A percentile compares a stretch with the other conserved stretches of the same genome.
These are phyloP conservation scores for Xylariaceae sp. DNA, from an alignment of 2,329 filamentous ascomycete species.

Conservation along the genomic window DNA sequence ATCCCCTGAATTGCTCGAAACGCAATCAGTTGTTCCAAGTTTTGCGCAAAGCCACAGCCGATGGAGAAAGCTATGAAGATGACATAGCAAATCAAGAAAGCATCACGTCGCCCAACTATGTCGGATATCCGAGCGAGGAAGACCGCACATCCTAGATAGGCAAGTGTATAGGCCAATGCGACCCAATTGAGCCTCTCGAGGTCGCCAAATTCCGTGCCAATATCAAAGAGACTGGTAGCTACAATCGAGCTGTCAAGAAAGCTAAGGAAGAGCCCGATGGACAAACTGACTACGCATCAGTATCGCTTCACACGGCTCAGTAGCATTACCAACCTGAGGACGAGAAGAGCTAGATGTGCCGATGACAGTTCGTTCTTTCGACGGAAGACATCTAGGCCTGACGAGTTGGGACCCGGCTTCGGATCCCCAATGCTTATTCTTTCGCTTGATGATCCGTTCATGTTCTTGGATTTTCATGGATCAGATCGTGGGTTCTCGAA, in stretches of 20 bases:
- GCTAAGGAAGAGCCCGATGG: conserved; percentile 51
- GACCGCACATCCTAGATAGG: conserved; percentile 53
- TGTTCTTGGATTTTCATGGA: background rate
- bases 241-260: conserved; percentile 57
- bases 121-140: conserved; percentile 52
- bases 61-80: conserved; percentile 54
- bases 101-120: conserved; percentile 47
- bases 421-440: background rate
- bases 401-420: conserved; percentile 2
- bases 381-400: conserved; percentile 4
- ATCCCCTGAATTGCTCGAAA: conserved; percentile 47
- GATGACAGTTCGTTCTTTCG: conserved; percentile 20
- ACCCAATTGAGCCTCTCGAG: conserved; percentile 48
- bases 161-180: conserved; percentile 50
- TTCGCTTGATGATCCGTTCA: conserved; percentile 8
- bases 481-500: background rate
- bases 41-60: conserved; percentile 46
- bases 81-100: conserved; percentile 46
- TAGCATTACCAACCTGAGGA: conserved; percentile 20
- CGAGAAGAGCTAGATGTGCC: conserved; percentile 21
- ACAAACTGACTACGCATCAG: conserved; percentile 36
- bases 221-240: conserved; percentile 52
- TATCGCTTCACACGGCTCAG: background rate
- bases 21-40: conserved; percentile 43
- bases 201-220: conserved; percentile 46